A percentile compares a stretch with the other conserved stretches of the same genome.
Evolutionary conservation across 208 protist genomes (phyloP).

Genomic region (Acanthamoeba healyi): DNA sequence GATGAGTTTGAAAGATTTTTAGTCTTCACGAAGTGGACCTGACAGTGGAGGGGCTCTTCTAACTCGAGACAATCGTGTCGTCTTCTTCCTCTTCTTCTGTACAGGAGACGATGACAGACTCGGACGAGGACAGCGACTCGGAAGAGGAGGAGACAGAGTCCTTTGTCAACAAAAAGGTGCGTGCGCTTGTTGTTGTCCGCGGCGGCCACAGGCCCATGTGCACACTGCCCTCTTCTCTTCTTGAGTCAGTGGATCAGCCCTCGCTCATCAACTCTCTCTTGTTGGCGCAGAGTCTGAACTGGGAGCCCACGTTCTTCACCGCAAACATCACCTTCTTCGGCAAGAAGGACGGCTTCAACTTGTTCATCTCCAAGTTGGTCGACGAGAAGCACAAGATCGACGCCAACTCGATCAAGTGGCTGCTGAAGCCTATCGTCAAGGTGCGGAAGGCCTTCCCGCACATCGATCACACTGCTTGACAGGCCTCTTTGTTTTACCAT

Average conservation of each 20-base stretch:
- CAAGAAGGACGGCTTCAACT: slow-evolving; percentile 55
- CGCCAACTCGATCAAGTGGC: slow-evolving; percentile 29
- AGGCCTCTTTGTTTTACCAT: too few species aligned
- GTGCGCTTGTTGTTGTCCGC: too few species aligned
- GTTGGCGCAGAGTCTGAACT: neutral
- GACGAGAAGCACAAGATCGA: slow-evolving; percentile 23
- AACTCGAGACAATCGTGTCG: too few species aligned
- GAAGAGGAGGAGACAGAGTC: slow-evolving; percentile 27
- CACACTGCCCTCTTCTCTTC: neutral
- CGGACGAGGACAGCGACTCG: slow-evolving; percentile 25
- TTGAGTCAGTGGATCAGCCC: too few species aligned
- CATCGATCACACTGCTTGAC: too few species aligned
- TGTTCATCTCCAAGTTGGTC: slow-evolving; percentile 2
- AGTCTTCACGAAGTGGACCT: neutral
- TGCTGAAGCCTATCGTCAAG: slow-evolving; percentile 32
- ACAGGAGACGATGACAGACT: slow-evolving; percentile 16
- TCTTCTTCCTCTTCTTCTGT: too few species aligned
- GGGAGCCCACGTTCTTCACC: slow-evolving; percentile 24
- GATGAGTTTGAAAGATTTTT: neutral
- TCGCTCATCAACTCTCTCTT: neutral
- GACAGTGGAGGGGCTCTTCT: neutral
- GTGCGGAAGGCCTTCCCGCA: too few species aligned
- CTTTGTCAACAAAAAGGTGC: slow-evolving; percentile 25
- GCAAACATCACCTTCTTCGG: slow-evolving; percentile 36
- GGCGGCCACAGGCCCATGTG: too few species aligned